A percentile compares a stretch with the other conserved stretches of the same genome.
phyloP scores from a whole-genome alignment of 768 basidiomycete species.

The Tylopilus vinaceipallidus region DNA sequence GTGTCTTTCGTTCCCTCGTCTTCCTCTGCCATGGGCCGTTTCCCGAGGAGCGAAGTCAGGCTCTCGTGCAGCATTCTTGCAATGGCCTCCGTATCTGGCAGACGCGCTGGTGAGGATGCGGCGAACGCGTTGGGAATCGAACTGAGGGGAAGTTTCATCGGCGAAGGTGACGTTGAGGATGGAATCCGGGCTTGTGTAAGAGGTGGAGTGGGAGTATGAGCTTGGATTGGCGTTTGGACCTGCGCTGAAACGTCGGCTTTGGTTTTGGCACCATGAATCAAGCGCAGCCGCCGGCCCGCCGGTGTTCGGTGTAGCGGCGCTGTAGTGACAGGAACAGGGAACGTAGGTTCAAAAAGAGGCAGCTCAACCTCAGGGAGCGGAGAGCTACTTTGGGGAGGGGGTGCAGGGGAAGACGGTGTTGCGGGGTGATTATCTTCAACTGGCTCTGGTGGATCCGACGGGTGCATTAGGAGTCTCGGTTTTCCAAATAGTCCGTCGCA shows the following conservation, averaged over 20 bases:
- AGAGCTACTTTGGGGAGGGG: conserved; percentile 32
- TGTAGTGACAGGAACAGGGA: background rate
- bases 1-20: conserved; percentile 25
- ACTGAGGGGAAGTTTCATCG: conserved; percentile 43
- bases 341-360: background rate
- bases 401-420: conserved; percentile 16
- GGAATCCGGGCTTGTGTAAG: conserved; percentile 41
- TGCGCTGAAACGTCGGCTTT: too few relatives aligned
- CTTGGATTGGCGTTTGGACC: background rate
- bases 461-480: conserved; percentile 33
- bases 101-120: conserved; percentile 30
- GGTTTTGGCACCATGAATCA: too few relatives aligned
- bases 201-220: conserved; percentile 18
- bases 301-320: background rate
- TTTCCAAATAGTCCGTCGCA: conserved; percentile 29
- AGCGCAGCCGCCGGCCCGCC: too few relatives aligned
- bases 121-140: conserved; percentile 13
- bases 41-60: conserved; percentile 67
- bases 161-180: conserved; percentile 56
- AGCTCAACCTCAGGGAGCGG: conserved; percentile 12
- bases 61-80: conserved; percentile 67
- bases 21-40: conserved; percentile 50
- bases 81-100: conserved; percentile 43
- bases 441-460: conserved; percentile 20
- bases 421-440: background rate